Conservation (phyloP, 495 filamentous ascomycete species). For the Acidomyces sp. region DNA sequence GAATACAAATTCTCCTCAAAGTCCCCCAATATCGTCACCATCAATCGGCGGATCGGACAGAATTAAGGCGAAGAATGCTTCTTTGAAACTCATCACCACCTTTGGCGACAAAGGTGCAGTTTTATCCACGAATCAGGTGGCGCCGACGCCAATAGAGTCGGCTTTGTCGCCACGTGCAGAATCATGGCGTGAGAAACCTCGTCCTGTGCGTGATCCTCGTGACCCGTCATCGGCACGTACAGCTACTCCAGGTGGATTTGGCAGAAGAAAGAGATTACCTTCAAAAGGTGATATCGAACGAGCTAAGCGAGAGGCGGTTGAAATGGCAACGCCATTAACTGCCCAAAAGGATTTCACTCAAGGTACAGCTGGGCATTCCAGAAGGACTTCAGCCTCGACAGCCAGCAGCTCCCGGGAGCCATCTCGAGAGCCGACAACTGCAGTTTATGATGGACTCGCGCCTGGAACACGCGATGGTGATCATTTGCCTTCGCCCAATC, state of each 20-base stretch:
- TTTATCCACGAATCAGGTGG: constrained; percentile 49
- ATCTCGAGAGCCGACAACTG: constrained; percentile 13
- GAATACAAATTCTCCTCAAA: constrained; percentile 20
- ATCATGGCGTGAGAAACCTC: constrained; percentile 35
- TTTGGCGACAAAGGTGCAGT: constrained; percentile 54
- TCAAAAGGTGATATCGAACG: constrained; percentile 65
- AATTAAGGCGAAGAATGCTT: constrained; percentile 54
- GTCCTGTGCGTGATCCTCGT: constrained; percentile 35
- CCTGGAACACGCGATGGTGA: background rate
- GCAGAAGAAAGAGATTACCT: constrained; percentile 51
- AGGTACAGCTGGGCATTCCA: no score
- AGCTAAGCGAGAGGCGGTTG: constrained; percentile 16
- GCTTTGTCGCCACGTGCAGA: constrained; percentile 56
- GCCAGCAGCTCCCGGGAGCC: constrained; percentile 14
- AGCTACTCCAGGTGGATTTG: constrained; percentile 56
- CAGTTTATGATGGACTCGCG: constrained; percentile 9
- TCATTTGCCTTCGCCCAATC: constrained; percentile 43
- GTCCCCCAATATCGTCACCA: constrained; percentile 32
- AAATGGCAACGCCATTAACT: constrained; percentile 11
- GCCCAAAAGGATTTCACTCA: constrained; percentile 7
- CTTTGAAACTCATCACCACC: constrained; percentile 83
- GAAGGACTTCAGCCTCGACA: no score
- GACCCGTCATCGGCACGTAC: constrained; percentile 62
- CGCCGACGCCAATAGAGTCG: constrained; percentile 84
- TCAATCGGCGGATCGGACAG: constrained; percentile 15